A percentile compares a stretch with the other conserved stretches of the same genome.
These are phyloP conservation scores for Spiraea crenata DNA, from an alignment of 331 rosid genomes.

Conservation along the genomic window DNA sequence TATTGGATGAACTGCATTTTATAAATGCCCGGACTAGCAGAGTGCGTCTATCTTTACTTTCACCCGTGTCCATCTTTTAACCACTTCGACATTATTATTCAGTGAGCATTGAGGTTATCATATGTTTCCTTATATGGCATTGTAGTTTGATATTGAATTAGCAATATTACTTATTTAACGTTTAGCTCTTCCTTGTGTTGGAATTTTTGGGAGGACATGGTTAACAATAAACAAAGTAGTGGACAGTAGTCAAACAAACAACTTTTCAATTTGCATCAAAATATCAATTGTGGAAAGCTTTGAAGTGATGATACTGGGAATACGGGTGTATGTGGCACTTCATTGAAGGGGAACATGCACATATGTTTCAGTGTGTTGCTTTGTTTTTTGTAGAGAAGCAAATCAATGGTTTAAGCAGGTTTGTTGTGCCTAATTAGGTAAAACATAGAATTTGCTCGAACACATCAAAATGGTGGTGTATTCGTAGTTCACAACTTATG, in stretches of 20 bases:
- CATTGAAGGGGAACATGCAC: neutral
- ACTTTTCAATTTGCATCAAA: neutral
- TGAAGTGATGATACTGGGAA: neutral
- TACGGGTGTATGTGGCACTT: too few species aligned
- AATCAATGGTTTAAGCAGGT: neutral
- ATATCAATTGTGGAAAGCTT: neutral
- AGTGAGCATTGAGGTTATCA: neutral
- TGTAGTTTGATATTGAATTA: neutral
- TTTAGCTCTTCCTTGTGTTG: neutral
- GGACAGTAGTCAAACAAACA: neutral
- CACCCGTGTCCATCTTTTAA: neutral
- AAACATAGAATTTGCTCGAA: neutral
- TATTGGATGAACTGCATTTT: conserved; percentile 55
- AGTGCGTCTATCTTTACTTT: conserved; percentile 46
- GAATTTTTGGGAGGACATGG: neutral
- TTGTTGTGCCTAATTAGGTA: neutral
- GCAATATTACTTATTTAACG: neutral
- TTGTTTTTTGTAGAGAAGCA: neutral
- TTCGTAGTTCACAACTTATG: neutral
- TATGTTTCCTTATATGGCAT: neutral
- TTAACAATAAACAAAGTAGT: neutral
- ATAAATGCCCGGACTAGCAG: conserved; percentile 37
- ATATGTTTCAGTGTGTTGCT: neutral
- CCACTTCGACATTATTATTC: neutral
- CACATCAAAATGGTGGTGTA: neutral